Conservation (phyloP, 2,329 filamentous ascomycete genomes). For the Diplodia mutila region DNA sequence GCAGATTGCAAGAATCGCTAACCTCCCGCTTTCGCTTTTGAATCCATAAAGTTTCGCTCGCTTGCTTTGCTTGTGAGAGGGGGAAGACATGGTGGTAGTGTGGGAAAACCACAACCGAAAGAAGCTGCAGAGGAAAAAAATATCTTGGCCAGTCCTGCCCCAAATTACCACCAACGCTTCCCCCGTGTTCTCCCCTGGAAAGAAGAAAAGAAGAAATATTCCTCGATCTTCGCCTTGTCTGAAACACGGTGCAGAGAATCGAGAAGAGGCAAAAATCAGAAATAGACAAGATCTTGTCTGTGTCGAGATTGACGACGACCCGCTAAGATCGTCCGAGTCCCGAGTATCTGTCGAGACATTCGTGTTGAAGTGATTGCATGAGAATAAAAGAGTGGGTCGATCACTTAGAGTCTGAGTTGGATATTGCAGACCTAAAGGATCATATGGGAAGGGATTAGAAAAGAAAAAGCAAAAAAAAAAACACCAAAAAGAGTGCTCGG, state of each 20-base stretch:
- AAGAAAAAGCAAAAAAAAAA: not conserved
- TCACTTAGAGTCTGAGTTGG: constrained; percentile 3
- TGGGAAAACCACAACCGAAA: not conserved
- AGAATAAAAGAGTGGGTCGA: not conserved
- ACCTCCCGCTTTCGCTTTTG: constrained; percentile 3
- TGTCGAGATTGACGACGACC: not conserved
- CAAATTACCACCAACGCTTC: not conserved
- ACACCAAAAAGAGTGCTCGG: not conserved
- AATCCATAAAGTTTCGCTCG: not conserved
- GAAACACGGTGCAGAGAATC: not conserved
- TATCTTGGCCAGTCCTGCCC: too few species aligned
- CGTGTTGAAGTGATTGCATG: not conserved
- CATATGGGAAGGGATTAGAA: not conserved
- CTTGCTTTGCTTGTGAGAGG: not conserved
- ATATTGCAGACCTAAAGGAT: not conserved
- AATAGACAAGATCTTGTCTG: not conserved
- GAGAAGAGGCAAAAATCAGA: not conserved
- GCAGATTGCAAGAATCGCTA: not conserved
- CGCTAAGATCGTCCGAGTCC: not conserved
- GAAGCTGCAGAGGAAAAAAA: not conserved
- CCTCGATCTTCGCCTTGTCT: not conserved
- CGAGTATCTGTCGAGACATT: not conserved
- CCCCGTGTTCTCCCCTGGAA: not conserved
- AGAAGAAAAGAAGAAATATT: not conserved
- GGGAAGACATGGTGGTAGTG: not conserved